Base-by-base conservation (phyloP, 305 asterid species). In the Fraxinus floribunda region DNA sequence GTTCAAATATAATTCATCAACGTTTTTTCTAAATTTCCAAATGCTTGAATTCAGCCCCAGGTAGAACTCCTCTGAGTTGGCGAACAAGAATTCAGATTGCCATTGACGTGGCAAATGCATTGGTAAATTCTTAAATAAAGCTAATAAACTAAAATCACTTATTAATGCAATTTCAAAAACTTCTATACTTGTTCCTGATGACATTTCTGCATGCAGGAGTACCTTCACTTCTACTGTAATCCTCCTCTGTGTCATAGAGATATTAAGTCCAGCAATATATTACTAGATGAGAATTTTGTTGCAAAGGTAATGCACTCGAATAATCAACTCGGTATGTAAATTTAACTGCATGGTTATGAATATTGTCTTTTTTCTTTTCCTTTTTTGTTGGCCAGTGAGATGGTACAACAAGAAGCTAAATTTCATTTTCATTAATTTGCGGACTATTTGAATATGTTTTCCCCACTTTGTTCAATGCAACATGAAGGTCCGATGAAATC, bases 171-270 rank as follows among this genome's bases (percentile, higher is more conserved):
- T 64, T 66, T 22, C 39, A 52, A 5, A 55, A 79, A 22, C 44
- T 76, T 77, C 84, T 70, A 52, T 46, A 79, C 80, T 76, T 79
- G 57, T 44, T 38, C 70, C 34, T 78, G 36, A 35, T 60, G 60
- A 68, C 78, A 55, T 83, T 70, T 85, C 81, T 80, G 49, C 84
- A 52, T 82, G 92, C 88, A 97, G 99, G 99, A 97, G 85, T 97
- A 95, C 84, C 98, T 97, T 79, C 98, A 97, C 88, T 95, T 91
- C 84, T 97, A 97, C 74, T 97, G 99, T 78, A 88, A 94, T 29
- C 99, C 98, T 82, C 97, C 99, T 70, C 86, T 95, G 88, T 97
- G 98, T 92, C 98, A 97, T 79, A 89, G 99, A 88, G 98, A 97
- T 85, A 91, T 97, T 7, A 97, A 95, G 85, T 93, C 99, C 2